Evolutionary conservation across 2,329 filamentous ascomycete species (phyloP).

Genomic region (Sporothrix variecibatus): DNA sequence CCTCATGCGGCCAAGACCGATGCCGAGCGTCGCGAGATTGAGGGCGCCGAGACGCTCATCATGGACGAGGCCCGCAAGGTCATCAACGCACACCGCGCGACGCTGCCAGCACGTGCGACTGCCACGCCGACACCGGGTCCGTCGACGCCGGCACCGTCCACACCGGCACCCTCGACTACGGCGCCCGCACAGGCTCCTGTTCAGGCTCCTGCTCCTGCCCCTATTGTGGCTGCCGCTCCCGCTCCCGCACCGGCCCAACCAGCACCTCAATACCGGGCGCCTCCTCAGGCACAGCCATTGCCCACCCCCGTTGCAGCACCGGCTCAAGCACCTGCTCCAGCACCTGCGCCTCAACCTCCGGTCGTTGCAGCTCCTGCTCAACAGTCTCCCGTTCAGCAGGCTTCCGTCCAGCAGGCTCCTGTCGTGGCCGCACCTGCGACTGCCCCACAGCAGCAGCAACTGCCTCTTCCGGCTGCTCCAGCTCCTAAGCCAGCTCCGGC

Average conservation of each 20-base stretch:
- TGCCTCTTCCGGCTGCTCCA: background rate
- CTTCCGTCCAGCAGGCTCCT: background rate
- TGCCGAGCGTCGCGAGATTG: slow-evolving; percentile 36
- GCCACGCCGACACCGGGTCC: background rate
- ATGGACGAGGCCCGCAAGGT: slow-evolving; percentile 35
- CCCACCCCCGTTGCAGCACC: background rate
- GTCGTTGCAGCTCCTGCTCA: background rate
- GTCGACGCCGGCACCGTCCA: background rate
- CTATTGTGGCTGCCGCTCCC: background rate
- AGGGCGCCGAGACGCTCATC: slow-evolving; percentile 38
- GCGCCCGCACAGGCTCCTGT: background rate
- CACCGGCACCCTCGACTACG: background rate
- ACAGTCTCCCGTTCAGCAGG: background rate
- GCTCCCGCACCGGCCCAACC: background rate
- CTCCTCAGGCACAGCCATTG: background rate
- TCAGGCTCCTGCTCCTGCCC: background rate
- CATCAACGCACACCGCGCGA: slow-evolving; percentile 31
- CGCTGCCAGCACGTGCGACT: background rate
- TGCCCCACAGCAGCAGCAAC: background rate
- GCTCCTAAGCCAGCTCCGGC: background rate
- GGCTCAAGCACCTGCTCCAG: background rate
- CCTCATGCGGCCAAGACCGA: slow-evolving; percentile 36
- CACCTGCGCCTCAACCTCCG: background rate
- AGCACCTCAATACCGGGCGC: background rate
- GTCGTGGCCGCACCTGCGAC: background rate